Percentiles rank a stretch among this genome's conserved stretches.
These are phyloP conservation scores for Aspergillus ochraceus DNA, from an alignment of 2,329 filamentous ascomycete genomes.

Conservation along the genomic window DNA sequence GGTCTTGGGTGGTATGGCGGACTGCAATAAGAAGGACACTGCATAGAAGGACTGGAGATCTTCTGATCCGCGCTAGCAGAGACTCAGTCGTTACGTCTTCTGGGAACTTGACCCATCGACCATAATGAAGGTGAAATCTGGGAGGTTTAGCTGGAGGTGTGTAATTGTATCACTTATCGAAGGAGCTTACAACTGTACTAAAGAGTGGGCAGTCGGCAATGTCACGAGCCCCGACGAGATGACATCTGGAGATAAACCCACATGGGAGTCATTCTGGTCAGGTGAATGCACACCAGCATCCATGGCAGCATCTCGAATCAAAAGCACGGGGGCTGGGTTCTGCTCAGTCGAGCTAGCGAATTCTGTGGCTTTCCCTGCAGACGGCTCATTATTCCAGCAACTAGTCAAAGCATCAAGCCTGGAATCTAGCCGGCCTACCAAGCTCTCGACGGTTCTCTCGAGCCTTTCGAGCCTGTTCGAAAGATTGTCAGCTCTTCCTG, in stretches of 20 bases:
- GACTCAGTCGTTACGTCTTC: conserved; percentile 21
- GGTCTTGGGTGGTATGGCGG: conserved; percentile 41
- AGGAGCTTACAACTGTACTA: neutral
- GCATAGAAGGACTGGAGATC: conserved; percentile 41
- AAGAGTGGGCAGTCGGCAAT: neutral
- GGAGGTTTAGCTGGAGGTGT: neutral
- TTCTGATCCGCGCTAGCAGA: conserved; percentile 34
- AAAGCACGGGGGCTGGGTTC: conserved; percentile 28
- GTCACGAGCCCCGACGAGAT: neutral
- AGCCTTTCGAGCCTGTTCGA: neutral
- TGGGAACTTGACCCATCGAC: conserved; percentile 43
- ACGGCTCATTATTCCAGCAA: neutral
- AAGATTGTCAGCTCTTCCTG: neutral
- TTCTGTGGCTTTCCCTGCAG: neutral
- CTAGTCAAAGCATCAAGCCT: neutral
- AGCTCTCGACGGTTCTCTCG: neutral
- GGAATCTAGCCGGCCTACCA: conserved; percentile 2
- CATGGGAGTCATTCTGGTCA: neutral
- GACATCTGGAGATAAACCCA: neutral
- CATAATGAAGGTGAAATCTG: conserved; percentile 45
- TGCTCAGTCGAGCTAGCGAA: conserved; percentile 12
- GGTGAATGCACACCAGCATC: conserved; percentile 25
- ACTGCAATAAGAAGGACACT: conserved; percentile 45
- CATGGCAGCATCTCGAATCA: conserved; percentile 31
- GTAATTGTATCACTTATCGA: neutral